Conservation (phyloP, 2,329 filamentous ascomycete species). For the Paracoccidioides brasiliensis region DNA sequence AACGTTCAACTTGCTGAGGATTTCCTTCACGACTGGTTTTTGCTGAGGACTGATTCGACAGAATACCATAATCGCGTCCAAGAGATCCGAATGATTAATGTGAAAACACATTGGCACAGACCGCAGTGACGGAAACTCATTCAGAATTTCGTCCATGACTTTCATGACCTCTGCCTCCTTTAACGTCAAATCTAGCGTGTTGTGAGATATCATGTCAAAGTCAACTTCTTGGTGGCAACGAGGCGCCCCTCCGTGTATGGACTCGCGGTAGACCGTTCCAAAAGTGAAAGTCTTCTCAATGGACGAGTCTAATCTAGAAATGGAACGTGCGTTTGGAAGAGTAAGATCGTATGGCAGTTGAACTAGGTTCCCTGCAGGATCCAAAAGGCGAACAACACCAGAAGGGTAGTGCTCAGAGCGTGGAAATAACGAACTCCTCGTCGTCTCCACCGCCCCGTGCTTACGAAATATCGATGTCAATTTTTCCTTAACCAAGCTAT, state of each 20-base stretch:
- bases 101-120: slow-evolving; percentile 72
- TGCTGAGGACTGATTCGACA: slow-evolving; percentile 63
- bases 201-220: slow-evolving; percentile 84
- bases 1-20: slow-evolving; percentile 76
- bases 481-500: slow-evolving; percentile 59
- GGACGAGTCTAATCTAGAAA: slow-evolving; percentile 53
- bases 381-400: slow-evolving; percentile 67
- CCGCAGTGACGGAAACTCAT: slow-evolving; percentile 62
- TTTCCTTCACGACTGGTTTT: slow-evolving; percentile 62
- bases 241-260: slow-evolving; percentile 65
- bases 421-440: slow-evolving; percentile 65
- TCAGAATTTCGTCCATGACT: slow-evolving; percentile 80
- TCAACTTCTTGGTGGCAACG: slow-evolving; percentile 77
- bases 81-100: slow-evolving; percentile 72
- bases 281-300: slow-evolving; percentile 74
- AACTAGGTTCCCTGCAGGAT: slow-evolving; percentile 71
- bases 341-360: slow-evolving; percentile 93
- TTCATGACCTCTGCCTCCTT: slow-evolving; percentile 93
- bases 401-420: slow-evolving; percentile 62
- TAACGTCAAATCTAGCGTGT: slow-evolving; percentile 66
- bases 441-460: slow-evolving; percentile 76
- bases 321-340: slow-evolving; percentile 69
- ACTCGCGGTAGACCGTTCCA: slow-evolving; percentile 74
- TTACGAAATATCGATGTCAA: slow-evolving; percentile 68
- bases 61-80: slow-evolving; percentile 80